A percentile compares a stretch with the other conserved stretches of the same genome.
Evolutionary conservation across 1,284 basidiomycete species (phyloP).

Genomic region (Coniophora puteana): DNA sequence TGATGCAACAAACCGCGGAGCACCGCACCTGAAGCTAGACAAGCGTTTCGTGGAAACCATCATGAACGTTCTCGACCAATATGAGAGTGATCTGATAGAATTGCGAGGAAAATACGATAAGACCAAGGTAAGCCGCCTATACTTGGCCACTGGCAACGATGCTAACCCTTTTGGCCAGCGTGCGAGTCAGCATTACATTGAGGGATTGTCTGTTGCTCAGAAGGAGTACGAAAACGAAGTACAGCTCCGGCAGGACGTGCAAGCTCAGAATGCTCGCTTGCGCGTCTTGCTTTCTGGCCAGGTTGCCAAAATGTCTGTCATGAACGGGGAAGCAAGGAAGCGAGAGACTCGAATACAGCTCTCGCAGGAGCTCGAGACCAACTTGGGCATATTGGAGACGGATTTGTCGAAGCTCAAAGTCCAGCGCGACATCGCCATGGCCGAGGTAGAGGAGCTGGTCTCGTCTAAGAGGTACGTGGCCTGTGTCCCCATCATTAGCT

Average conservation of each 20-base stretch:
- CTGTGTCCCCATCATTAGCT: constrained; percentile 16
- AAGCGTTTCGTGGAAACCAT: constrained; percentile 72
- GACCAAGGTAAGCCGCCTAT: constrained; percentile 64
- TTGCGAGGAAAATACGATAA: constrained; percentile 81
- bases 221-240: constrained; percentile 93
- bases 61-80: constrained; percentile 64
- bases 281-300: constrained; percentile 87
- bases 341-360: constrained; percentile 79
- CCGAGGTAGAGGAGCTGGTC: constrained; percentile 90
- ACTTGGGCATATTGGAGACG: constrained; percentile 75
- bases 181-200: constrained; percentile 87
- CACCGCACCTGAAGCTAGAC: constrained; percentile 71
- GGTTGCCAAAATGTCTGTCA: constrained; percentile 78
- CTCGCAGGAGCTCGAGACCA: constrained; percentile 76
- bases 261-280: constrained; percentile 86
- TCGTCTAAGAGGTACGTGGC: constrained; percentile 69
- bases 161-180: constrained; percentile 42
- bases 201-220: constrained; percentile 88
- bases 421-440: constrained; percentile 88
- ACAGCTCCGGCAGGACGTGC: constrained; percentile 82
- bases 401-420: constrained; percentile 86
- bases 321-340: constrained; percentile 75
- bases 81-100: constrained; percentile 58
- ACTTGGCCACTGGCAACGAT: not conserved
- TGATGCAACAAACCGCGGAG: constrained; percentile 60